Percentiles rank a stretch among this genome's conserved stretches.
Conservation (phyloP, 2,329 filamentous ascomycete genomes). For the Raffaelea albimanens region DNA sequence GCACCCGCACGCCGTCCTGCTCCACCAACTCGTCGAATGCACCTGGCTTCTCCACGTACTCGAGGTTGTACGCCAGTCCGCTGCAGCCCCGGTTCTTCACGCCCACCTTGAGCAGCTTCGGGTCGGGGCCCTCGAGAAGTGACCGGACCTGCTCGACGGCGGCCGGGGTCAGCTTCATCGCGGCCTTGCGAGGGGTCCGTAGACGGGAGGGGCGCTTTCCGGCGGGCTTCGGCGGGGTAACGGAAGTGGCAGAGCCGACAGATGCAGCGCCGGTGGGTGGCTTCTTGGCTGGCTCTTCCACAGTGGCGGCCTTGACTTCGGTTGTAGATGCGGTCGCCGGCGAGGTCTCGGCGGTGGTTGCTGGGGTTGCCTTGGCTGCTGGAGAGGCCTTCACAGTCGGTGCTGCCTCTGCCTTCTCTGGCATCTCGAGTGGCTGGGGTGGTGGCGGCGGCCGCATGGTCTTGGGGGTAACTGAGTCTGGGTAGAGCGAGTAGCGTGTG, state of each 20-base stretch:
- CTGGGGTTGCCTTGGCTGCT: not conserved
- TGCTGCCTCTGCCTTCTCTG: not conserved
- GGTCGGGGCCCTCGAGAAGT: slow-evolving; percentile 74
- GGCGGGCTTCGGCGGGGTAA: not conserved
- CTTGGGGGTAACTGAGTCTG: slow-evolving; percentile 1
- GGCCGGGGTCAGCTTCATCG: slow-evolving; percentile 73
- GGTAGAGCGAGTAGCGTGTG: slow-evolving; percentile 11
- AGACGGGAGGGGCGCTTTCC: slow-evolving; percentile 47
- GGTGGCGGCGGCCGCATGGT: slow-evolving; percentile 8
- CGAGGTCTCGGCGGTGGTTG: not conserved
- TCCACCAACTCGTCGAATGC: slow-evolving; percentile 86
- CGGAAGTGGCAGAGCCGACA: not conserved
- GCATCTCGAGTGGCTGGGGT: slow-evolving; percentile 3
- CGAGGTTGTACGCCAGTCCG: slow-evolving; percentile 83
- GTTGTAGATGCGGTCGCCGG: slow-evolving; percentile 13
- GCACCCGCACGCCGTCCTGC: slow-evolving; percentile 89
- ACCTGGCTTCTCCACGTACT: slow-evolving; percentile 87
- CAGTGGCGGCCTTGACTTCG: not conserved
- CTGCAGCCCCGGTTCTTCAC: slow-evolving; percentile 93
- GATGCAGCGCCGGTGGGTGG: not conserved
- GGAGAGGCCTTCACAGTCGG: not conserved
- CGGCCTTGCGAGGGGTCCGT: slow-evolving; percentile 70
- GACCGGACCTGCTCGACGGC: slow-evolving; percentile 71
- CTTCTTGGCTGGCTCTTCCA: not conserved
- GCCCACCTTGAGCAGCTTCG: slow-evolving; percentile 88